Base-by-base conservation (phyloP, 2,329 filamentous ascomycete species). In the Tolypocladium amazonense region DNA sequence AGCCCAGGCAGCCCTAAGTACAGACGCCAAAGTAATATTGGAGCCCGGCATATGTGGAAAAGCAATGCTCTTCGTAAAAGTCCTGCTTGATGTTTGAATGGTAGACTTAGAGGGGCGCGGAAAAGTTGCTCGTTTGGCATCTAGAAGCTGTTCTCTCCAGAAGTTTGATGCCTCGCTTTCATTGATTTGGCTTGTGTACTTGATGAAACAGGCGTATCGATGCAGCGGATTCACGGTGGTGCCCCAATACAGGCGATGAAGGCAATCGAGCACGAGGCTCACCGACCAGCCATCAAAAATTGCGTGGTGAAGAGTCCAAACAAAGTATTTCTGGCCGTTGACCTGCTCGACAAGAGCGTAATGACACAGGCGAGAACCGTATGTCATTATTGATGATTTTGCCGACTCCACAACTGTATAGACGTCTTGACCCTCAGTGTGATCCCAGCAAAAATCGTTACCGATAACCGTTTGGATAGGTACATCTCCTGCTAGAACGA, bases 1-100 rank as follows among this genome's bases (percentile, higher is more conserved):
- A 4, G 67, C 67, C 66, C 67, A 69, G 11, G 69, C 66, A 8
- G 67, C 63, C 15, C 63, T 63, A 25, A 70, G 35, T 1, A 66
- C 56, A 1, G 63, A 66, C 11, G 69, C 62, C 14, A 58, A 59
- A 1, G 64, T 65, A 38, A 64, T 63, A 1, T 43, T 30, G 7
- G 55, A 56, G 15, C 52, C 33, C 27, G 55, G 15, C 3, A 15
- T 38, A 3, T 30, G 38, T 45, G 47, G 56, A 54, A 30, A 58
- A 18, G 23, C 2, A 7, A 55, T 23, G 11, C 1, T 23, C 41
- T 23, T 45, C 23, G 41, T 20, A 43, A 18, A n/a, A 18, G 9
- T 7, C n/a, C 23, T 43, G 20, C 41, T 43, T 5, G 41, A 20
- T 3, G 20, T 7, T 23, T 9, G 41, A 23, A 43, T 18, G 6